Evolutionary conservation across 2,329 filamentous ascomycete genomes (phyloP), one percentile per base, ranked within the genome.

Genomic region (Septoria petroselini): DNA sequence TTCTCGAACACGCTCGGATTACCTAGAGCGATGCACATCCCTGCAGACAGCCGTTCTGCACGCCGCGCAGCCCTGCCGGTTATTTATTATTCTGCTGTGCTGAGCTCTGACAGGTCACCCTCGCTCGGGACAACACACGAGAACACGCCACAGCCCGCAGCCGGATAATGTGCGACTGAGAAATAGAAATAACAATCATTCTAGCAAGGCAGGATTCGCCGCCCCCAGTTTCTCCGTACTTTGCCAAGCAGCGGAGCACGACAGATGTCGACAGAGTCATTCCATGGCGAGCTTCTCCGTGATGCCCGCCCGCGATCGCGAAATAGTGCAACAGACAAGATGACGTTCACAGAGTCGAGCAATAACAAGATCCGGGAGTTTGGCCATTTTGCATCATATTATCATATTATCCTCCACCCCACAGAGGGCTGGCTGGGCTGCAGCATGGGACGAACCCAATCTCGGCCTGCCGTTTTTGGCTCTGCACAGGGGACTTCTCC

Each of bases 381-480:
- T 7, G 33, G 17, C 43, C 43, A 29, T 11, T n/a, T n/a, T n/a
- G n/a, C n/a, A n/a, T n/a, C n/a, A n/a, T n/a, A n/a, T n/a, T n/a
- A n/a, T n/a, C n/a, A n/a, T n/a, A n/a, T n/a, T n/a, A n/a, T n/a
- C n/a, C 37, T 23, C 43, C 34, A 35, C 42, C 42, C 30, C 42
- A 18, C 43, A 29, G 15, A 29, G 9, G 34, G 30, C n/a, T n/a
- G n/a, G n/a, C n/a, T n/a, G n/a, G n/a, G n/a, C 43, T 21, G 19
- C 35, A 33, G 34, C 33, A 29, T 46, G 29, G 44, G 19, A 35
- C 19, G 18, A 37, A 37, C 42, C 31, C 42, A 45, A 45, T 45
- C 42, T 37, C 42, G 33, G 31, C 5, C 42, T 19, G 11, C 42
- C n/a, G 18, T 23, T 48, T 34, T 40, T 44, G 18, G n/a, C 23